Percentiles rank a stretch among this genome's conserved stretches.
Evolutionary conservation across 164 flowering plant species (phyloP).

Genomic region (Brasenia schreberi): DNA sequence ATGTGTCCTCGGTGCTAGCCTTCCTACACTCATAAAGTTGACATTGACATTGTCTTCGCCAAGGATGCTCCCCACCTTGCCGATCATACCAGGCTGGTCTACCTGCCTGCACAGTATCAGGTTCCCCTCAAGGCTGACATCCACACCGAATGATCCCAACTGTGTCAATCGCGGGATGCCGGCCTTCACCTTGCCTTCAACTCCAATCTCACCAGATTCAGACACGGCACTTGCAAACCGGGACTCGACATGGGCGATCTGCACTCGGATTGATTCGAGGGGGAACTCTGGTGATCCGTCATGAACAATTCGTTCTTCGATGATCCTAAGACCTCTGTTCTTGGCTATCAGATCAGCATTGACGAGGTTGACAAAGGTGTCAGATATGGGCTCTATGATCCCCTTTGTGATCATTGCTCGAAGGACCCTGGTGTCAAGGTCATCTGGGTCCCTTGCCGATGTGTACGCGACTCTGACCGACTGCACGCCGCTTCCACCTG

Average conservation of each 20-base stretch:
- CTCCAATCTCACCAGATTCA: constrained; percentile 69
- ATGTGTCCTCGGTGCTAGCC: constrained; percentile 67
- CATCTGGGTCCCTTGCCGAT: constrained; percentile 78
- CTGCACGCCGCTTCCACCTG: constrained; percentile 88
- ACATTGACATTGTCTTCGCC: constrained; percentile 76
- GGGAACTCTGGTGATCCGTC: constrained; percentile 88
- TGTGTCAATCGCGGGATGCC: constrained; percentile 74
- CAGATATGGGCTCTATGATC: constrained; percentile 80
- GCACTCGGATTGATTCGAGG: constrained; percentile 64
- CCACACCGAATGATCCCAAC: constrained; percentile 86
- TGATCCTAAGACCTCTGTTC: constrained; percentile 65
- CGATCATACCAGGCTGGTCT: constrained; percentile 93
- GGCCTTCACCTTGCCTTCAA: constrained; percentile 78
- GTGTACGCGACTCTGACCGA: constrained; percentile 66
- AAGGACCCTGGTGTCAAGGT: constrained; percentile 82
- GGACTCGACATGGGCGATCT: constrained; percentile 76
- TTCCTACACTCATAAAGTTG: constrained; percentile 83
- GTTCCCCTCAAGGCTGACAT: constrained; percentile 85
- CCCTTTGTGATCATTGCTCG: constrained; percentile 95
- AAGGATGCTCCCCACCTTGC: constrained; percentile 58
- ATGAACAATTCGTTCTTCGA: constrained; percentile 51
- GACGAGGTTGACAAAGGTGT: constrained; percentile 67
- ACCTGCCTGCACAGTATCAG: constrained; percentile 83
- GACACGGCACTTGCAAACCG: constrained; percentile 80
- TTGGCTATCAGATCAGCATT: constrained; percentile 95